Percentiles rank a stretch among this genome's conserved stretches.
Evolutionary conservation across 2,329 filamentous ascomycete genomes (phyloP).

Genomic region (Chaetomiaceae sp.): DNA sequence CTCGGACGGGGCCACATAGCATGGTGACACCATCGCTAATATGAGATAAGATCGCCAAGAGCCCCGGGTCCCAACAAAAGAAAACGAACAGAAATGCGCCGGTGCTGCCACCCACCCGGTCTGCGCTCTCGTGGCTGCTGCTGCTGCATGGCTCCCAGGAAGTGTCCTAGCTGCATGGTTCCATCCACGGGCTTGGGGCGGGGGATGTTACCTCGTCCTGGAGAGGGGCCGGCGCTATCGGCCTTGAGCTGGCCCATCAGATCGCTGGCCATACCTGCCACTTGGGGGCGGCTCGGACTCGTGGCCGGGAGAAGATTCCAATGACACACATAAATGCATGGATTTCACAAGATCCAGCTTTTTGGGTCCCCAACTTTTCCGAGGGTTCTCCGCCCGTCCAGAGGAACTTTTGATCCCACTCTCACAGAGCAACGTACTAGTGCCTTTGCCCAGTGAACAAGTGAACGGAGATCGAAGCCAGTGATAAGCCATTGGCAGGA

Average conservation of each 20-base stretch:
- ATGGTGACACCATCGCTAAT: neutral
- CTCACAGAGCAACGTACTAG: too few relatives aligned
- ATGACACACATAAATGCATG: constrained; percentile 6
- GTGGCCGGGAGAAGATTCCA: neutral
- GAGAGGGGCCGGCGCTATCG: neutral
- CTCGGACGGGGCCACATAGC: constrained; percentile 30
- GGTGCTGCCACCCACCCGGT: neutral
- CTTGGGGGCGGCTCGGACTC: neutral
- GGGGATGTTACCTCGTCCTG: constrained; percentile 1
- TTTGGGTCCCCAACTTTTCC: too few relatives aligned
- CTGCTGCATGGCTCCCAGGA: neutral
- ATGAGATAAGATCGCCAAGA: constrained; percentile 19
- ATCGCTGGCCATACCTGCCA: neutral
- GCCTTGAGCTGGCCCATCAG: neutral
- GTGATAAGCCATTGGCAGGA: too few relatives aligned
- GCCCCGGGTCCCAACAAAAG: too few relatives aligned
- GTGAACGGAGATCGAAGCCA: too few relatives aligned
- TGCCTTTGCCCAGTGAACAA: too few relatives aligned
- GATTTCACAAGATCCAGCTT: neutral
- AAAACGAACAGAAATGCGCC: too few relatives aligned
- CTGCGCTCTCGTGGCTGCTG: too few relatives aligned
- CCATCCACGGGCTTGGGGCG: constrained; percentile 9
- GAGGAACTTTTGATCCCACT: too few relatives aligned
- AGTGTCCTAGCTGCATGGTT: neutral
- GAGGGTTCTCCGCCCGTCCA: too few relatives aligned